phyloP scores from a whole-genome alignment of 108 stramenopile genomes.

The Seminavis robusta region DNA sequence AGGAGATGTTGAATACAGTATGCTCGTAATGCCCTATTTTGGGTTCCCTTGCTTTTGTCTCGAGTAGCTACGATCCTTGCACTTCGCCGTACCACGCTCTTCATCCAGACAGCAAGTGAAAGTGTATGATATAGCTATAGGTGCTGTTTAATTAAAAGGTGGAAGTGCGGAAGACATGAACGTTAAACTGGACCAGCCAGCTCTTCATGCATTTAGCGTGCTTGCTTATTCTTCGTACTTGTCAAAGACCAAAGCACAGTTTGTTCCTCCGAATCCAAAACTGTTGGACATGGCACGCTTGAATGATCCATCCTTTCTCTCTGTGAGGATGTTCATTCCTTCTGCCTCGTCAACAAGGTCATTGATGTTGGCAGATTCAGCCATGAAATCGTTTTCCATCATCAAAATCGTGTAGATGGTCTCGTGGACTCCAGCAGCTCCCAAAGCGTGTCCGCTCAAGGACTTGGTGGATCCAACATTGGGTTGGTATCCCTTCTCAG shows the following conservation, averaged over 20 bases:
- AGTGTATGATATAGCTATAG: too few relatives aligned
- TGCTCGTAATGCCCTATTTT: too few relatives aligned
- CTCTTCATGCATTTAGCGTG: too few relatives aligned
- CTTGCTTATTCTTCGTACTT: conserved; percentile 87
- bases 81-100: too few relatives aligned
- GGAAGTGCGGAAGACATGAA: too few relatives aligned
- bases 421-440: conserved; percentile 98
- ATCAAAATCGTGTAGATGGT: conserved; percentile 93
- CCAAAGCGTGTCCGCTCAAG: conserved; percentile 94
- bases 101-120: too few relatives aligned
- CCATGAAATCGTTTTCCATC: conserved; percentile 95
- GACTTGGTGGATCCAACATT: conserved; percentile 96
- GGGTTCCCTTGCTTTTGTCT: too few relatives aligned
- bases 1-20: too few relatives aligned
- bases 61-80: too few relatives aligned
- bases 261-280: conserved; percentile 99
- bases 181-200: too few relatives aligned
- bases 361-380: conserved; percentile 89
- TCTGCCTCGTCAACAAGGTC: conserved; percentile 90
- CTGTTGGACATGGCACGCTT: conserved; percentile 95
- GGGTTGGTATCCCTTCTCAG: conserved; percentile 83
- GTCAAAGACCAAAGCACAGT: conserved; percentile 96
- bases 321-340: conserved; percentile 88
- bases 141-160: too few relatives aligned
- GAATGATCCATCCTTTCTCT: conserved; percentile 89